Percentiles rank a stretch among this genome's conserved stretches.
Conservation (phyloP, 2,329 filamentous ascomycete species). For the Aphanoascus verrucosus region DNA sequence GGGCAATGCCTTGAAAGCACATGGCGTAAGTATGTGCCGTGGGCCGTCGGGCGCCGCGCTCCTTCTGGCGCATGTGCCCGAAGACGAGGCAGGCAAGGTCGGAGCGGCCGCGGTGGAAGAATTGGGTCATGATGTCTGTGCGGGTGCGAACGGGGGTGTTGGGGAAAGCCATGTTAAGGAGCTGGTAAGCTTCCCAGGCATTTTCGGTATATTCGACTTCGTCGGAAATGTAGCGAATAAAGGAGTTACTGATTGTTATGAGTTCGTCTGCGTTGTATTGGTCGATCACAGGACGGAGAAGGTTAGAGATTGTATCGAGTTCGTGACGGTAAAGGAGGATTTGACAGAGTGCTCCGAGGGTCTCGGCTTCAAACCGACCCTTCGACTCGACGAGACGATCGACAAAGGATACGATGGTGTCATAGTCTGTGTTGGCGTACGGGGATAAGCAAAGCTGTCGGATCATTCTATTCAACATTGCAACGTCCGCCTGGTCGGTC, state of each 20-base stretch:
- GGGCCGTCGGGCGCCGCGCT: constrained; percentile 53
- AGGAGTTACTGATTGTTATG: constrained; percentile 51
- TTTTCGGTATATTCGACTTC: constrained; percentile 46
- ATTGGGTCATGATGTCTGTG: constrained; percentile 64
- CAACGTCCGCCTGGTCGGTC: constrained; percentile 48
- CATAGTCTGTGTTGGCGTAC: constrained; percentile 62
- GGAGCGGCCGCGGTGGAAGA: constrained; percentile 64
- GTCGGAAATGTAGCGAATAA: constrained; percentile 60
- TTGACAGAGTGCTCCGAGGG: constrained; percentile 61
- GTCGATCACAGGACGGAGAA: constrained; percentile 57
- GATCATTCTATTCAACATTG: constrained; percentile 60
- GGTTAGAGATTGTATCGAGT: constrained; percentile 66
- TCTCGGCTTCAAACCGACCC: constrained; percentile 60
- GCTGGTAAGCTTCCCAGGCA: constrained; percentile 50
- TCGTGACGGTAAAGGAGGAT: constrained; percentile 67
- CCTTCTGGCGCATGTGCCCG: constrained; percentile 81
- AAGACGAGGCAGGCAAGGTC: constrained; percentile 84
- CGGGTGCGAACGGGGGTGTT: constrained; percentile 56
- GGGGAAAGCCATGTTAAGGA: constrained; percentile 48
- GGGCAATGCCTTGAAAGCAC: constrained; percentile 65
- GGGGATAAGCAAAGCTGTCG: constrained; percentile 43
- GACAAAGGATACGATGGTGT: constrained; percentile 61
- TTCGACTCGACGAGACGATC: constrained; percentile 61
- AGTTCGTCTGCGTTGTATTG: constrained; percentile 47
- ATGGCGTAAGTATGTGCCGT: constrained; percentile 62